These are phyloP conservation scores for Microstroma glucosiphilum DNA, from an alignment of 1,284 basidiomycete genomes.

Conservation along the genomic window DNA sequence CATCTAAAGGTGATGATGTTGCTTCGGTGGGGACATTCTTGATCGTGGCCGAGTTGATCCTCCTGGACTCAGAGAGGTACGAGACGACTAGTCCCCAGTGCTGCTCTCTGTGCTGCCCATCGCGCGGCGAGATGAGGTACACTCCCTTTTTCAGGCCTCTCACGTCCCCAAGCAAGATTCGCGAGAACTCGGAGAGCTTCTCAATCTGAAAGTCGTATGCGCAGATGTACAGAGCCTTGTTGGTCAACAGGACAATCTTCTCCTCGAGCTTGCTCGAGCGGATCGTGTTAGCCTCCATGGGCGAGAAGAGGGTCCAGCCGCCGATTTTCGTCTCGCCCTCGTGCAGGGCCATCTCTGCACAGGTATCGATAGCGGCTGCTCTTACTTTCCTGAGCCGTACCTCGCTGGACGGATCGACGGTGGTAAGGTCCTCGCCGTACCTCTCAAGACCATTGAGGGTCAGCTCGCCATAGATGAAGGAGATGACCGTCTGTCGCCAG, in stretches of 20 bases:
- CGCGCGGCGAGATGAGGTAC: constrained; percentile 35
- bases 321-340: constrained; percentile 73
- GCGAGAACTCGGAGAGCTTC: constrained; percentile 51
- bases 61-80: constrained; percentile 23
- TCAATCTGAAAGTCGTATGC: constrained; percentile 64
- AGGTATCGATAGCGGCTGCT: constrained; percentile 55
- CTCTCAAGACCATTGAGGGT: constrained; percentile 24
- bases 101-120: constrained; percentile 37
- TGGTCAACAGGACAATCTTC: constrained; percentile 75
- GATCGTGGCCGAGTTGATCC: constrained; percentile 30
- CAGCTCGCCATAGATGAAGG: constrained; percentile 31
- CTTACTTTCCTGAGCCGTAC: constrained; percentile 79
- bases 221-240: constrained; percentile 61
- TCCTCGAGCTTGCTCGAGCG: constrained; percentile 60
- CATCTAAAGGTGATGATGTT: constrained; percentile 15
- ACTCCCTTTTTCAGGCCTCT: constrained; percentile 71
- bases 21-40: constrained; percentile 21
- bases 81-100: constrained; percentile 40
- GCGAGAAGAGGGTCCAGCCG: constrained; percentile 88
- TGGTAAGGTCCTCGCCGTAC: constrained; percentile 59
- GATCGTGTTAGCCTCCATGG: constrained; percentile 71
- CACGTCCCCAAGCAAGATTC: constrained; percentile 78
- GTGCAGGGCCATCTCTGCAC: constrained; percentile 67
- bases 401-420: constrained; percentile 80
- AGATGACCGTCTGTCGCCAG: constrained; percentile 67